Base-by-base conservation (phyloP, 768 basidiomycete genomes). In the Gloeostereum incarnatum region DNA sequence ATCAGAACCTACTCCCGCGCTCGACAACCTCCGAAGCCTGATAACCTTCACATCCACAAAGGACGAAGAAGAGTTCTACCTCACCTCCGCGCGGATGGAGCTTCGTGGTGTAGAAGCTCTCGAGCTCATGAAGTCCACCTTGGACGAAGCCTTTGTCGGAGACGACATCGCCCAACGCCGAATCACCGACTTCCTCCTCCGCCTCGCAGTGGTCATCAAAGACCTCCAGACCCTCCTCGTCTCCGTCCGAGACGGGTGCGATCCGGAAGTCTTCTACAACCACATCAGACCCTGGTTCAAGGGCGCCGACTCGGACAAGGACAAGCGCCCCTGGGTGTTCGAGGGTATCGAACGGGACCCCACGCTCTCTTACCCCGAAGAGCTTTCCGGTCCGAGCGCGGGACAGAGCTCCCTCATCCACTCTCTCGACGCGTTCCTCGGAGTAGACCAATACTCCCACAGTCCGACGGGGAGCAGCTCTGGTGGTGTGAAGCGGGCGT, bases 41-140 rank as follows among this genome's bases (percentile, higher is more conserved):
- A 79, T 79, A 1, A 61, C 74, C 30, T 94, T 96, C 63, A 91
- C 93, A 1, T 71, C 73, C 16, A 82, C 82, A 4, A 57, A 57
- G 14, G 86, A 90, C 51, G 93, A 97, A 55, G 70, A 75, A 36
- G 84, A 87, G 44, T 97, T 97, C 52, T 96, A 87, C 61, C 69
- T 94, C 33, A 70, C 79, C 31, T 91, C 90, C 0, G 78, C 88
- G 2, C 75, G 85, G 1, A 87, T 92, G 50, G 93, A 97, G 55
- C 69, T 94, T 13, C 71, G 75, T 18, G 92, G 91, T 9, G 88
- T 85, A 1, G 75, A 81, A 36, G 87, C 83, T 0, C 75, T 97
- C n/a, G 69, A 78, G 26, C 64, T 92, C 37, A 93, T 96, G 86
- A 75, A 83, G 2, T 61, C 69, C 2, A 84, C 77, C 1, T 80